A percentile compares a stretch with the other conserved stretches of the same genome.
These are phyloP conservation scores for Prillingera fragicola DNA, from an alignment of 1,284 basidiomycete genomes.

Conservation along the genomic window DNA sequence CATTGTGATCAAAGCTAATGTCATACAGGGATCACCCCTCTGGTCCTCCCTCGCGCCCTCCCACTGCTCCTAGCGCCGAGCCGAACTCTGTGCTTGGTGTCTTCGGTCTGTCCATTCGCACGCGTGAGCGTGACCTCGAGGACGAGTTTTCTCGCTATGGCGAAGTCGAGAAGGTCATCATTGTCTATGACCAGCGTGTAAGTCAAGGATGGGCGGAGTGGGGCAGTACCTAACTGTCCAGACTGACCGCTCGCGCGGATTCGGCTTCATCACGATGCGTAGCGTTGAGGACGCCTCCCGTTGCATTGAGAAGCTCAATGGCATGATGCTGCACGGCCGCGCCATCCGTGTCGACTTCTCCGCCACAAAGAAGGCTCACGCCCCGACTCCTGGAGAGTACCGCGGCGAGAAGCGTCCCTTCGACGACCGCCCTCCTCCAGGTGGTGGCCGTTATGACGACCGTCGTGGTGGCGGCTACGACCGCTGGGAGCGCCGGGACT, in stretches of 20 bases:
- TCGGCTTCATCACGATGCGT: constrained; percentile 94
- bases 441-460: constrained; percentile 47
- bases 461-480: constrained; percentile 41
- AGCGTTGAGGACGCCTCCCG: constrained; percentile 75
- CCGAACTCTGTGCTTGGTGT: constrained; percentile 89
- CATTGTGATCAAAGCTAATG: background rate
- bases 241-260: constrained; percentile 94
- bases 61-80: constrained; percentile 52
- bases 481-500: constrained; percentile 25
- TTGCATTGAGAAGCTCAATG: constrained; percentile 88
- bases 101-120: constrained; percentile 92
- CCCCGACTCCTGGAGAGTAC: constrained; percentile 95
- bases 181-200: constrained; percentile 98
- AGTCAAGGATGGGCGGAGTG: constrained; percentile 39
- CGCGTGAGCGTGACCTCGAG: constrained; percentile 86
- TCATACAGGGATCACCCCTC: constrained; percentile 1
- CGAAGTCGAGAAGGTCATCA: constrained; percentile 88
- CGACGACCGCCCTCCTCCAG: constrained; percentile 37
- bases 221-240: constrained; percentile 38
- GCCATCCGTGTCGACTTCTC: constrained; percentile 96
- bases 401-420: constrained; percentile 78
- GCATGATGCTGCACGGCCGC: constrained; percentile 88
- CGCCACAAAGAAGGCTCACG: constrained; percentile 85
- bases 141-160: constrained; percentile 87
- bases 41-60: constrained; percentile 18